These are phyloP conservation scores for Termitomyces sp. DNA, from an alignment of 768 basidiomycete species.

Conservation along the genomic window DNA sequence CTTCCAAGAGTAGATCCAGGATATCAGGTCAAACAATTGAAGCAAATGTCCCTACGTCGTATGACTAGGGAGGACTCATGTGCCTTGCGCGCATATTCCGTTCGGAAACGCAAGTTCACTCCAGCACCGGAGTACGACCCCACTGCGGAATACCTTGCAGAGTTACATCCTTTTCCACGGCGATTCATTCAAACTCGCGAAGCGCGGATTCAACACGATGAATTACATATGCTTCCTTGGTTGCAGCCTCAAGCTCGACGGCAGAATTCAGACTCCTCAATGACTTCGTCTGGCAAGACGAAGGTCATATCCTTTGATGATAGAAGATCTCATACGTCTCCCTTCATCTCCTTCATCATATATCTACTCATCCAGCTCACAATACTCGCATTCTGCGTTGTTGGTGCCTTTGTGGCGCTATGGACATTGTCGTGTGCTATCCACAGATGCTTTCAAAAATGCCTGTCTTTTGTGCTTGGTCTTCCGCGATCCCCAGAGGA, in stretches of 20 bases:
- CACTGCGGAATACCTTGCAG: not conserved
- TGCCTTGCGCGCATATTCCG: constrained; percentile 5
- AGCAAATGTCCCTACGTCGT: constrained; percentile 7
- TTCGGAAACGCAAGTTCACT: constrained; percentile 7
- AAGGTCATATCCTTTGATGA: not conserved
- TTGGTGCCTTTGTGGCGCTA: not conserved
- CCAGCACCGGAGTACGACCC: not conserved
- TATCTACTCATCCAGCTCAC: constrained; percentile 4
- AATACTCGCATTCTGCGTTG: constrained; percentile 1
- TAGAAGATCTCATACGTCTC: not conserved
- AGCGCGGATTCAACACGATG: constrained; percentile 5
- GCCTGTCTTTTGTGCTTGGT: not conserved
- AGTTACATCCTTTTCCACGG: not conserved
- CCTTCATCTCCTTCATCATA: not conserved
- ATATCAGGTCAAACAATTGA: not conserved
- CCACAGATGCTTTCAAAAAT: not conserved
- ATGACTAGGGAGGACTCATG: constrained; percentile 10
- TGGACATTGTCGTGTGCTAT: not conserved
- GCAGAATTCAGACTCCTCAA: not conserved
- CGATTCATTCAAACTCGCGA: not conserved
- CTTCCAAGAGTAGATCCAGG: constrained; percentile 10
- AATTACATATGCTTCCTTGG: constrained; percentile 2
- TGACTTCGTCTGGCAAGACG: not conserved
- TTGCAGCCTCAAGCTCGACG: not conserved
- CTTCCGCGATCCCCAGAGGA: not conserved